A percentile compares a stretch with the other conserved stretches of the same genome.
Evolutionary conservation across 208 protist genomes (phyloP).

Genomic region (Baffinella frigidus): DNA sequence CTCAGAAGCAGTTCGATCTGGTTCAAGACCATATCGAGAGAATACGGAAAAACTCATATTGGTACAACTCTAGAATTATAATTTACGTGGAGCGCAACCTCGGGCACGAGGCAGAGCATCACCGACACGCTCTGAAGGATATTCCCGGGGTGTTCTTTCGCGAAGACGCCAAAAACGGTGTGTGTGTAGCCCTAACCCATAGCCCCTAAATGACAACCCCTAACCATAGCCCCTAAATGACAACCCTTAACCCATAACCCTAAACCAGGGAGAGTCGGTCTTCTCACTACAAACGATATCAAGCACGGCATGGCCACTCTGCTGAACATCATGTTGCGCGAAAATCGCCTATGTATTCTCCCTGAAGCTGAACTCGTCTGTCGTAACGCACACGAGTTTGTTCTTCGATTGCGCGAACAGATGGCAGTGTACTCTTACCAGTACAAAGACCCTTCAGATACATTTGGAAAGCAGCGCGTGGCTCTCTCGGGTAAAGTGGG

Average conservation of each 20-base stretch:
- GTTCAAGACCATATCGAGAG: background rate
- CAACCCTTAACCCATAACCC: too few species aligned
- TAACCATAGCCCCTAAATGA: too few species aligned
- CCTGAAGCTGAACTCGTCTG: too few species aligned
- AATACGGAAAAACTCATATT: background rate
- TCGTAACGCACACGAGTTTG: too few species aligned
- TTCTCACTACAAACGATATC: background rate
- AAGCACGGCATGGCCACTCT: background rate
- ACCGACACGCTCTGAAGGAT: background rate
- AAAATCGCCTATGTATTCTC: background rate
- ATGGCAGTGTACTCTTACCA: background rate
- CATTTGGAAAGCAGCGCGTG: background rate
- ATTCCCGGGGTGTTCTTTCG: background rate
- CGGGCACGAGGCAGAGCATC: too few species aligned
- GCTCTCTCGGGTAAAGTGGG: conserved; percentile 9
- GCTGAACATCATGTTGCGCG: background rate
- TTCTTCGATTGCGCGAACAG: background rate
- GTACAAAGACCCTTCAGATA: background rate
- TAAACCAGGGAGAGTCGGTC: background rate
- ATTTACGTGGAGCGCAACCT: conserved; percentile 9
- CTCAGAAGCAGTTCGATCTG: background rate
- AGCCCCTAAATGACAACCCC: too few species aligned
- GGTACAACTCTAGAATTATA: background rate
- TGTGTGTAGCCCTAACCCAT: too few species aligned
- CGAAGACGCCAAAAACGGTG: too few species aligned